Percentiles rank a stretch among this genome's conserved stretches.
These are phyloP conservation scores for Xylariaceae sp. DNA, from an alignment of 2,329 filamentous ascomycete genomes.

Conservation along the genomic window DNA sequence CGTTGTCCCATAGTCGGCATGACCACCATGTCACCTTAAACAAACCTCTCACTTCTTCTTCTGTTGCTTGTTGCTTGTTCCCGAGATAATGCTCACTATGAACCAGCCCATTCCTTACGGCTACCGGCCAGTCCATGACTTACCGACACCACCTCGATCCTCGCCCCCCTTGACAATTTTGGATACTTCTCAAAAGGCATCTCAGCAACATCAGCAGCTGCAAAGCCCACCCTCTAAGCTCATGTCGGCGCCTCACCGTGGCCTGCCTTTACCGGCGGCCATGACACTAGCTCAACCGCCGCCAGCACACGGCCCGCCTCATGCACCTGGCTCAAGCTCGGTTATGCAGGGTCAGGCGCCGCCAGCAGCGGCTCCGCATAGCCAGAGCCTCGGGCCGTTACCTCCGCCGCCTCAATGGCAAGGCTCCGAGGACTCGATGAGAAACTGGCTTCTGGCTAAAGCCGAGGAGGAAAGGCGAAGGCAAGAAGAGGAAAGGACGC, in stretches of 20 bases:
- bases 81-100: conserved; percentile 55
- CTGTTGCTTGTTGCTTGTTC: conserved; percentile 20
- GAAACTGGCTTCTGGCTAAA: conserved; percentile 64
- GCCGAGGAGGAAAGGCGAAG: conserved; percentile 67
- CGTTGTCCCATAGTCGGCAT: conserved; percentile 7
- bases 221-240: conserved; percentile 46
- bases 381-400: conserved; percentile 46
- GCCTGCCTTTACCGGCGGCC: conserved; percentile 62
- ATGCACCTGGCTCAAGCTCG: conserved; percentile 27
- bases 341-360: conserved; percentile 31
- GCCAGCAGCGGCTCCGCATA: conserved; percentile 34
- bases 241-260: conserved; percentile 67
- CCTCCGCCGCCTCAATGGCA: conserved; percentile 64
- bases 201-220: conserved; percentile 38
- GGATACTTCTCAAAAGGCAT: conserved; percentile 41
- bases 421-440: conserved; percentile 64
- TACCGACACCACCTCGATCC: conserved; percentile 54
- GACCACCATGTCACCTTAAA: conserved; percentile 25
- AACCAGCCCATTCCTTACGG: conserved; percentile 55
- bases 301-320: conserved; percentile 29
- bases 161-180: conserved; percentile 50
- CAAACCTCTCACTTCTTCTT: conserved; percentile 23
- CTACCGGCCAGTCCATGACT: conserved; percentile 58
- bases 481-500: conserved; percentile 68
- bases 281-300: conserved; percentile 51